phyloP scores from a whole-genome alignment of 257 asterid species.

The Capsicum chinense region DNA sequence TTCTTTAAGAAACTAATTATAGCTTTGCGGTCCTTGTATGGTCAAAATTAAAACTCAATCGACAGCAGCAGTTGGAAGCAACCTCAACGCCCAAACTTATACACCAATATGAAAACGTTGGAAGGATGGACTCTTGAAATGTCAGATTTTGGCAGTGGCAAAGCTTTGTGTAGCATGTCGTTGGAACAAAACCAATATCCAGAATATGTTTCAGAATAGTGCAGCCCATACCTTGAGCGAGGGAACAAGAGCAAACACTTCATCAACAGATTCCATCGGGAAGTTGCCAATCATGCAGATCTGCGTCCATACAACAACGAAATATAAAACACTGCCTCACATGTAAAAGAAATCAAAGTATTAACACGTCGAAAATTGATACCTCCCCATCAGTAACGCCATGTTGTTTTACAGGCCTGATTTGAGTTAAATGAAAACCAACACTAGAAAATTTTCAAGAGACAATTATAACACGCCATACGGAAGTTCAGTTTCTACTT shows the following conservation, averaged over 20 bases:
- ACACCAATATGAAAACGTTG: neutral
- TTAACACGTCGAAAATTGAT: slow-evolving; percentile 34
- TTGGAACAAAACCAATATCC: slow-evolving; percentile 10
- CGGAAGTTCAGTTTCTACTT: neutral
- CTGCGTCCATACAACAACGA: slow-evolving; percentile 46
- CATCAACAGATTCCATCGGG: slow-evolving; percentile 76
- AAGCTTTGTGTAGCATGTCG: neutral
- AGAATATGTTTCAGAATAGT: slow-evolving; percentile 24
- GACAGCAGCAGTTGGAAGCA: slow-evolving; percentile 24
- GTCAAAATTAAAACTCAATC: slow-evolving; percentile 26
- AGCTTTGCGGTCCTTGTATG: neutral
- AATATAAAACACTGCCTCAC: slow-evolving; percentile 30
- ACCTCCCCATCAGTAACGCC: slow-evolving; percentile 89
- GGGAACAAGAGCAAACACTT: slow-evolving; percentile 84
- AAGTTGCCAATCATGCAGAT: slow-evolving; percentile 80
- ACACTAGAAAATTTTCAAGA: slow-evolving; percentile 25
- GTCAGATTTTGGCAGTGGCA: neutral
- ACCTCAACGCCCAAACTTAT: neutral
- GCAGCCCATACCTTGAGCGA: slow-evolving; percentile 66
- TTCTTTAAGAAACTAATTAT: neutral
- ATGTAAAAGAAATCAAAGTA: slow-evolving; percentile 28
- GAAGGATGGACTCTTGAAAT: neutral
- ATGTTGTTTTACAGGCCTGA: slow-evolving; percentile 71
- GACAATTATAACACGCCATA: slow-evolving; percentile 2
- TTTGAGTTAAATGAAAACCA: slow-evolving; percentile 55